Evolutionary conservation across 768 basidiomycete species (phyloP), one percentile per base, ranked within the genome.

Genomic region (Suillus placidus): DNA sequence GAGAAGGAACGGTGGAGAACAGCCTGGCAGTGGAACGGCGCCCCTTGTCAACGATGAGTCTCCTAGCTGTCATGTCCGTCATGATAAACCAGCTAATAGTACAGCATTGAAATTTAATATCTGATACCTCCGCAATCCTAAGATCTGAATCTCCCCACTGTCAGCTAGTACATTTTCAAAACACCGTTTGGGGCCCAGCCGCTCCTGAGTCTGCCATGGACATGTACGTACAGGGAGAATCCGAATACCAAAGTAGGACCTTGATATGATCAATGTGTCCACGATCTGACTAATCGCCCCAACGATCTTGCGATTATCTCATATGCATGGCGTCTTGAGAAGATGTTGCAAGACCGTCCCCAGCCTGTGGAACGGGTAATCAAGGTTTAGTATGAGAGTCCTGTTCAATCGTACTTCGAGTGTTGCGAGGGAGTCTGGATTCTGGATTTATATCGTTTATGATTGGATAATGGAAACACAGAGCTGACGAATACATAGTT

Each of bases 41-140:
- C 12, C 57, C 57, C 23, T 55, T 63, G 23, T 56, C 61, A 56
- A 57, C 40, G 66, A 55, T 49, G 71, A n/a, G 1, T 64, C 62
- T 40, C 49, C 65, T 60, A 32, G 34, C 35, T 35, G 42, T 51
- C 43, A 23, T 38, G 47, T 56, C 30, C 42, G 42, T 38, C 61
- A 51, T 32, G 26, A 26, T 26, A 26, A 26, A 26, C 26, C 26
- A 26, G 26, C 26, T 26, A 26, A 26, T 26, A 26, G 26, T 34
- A 37, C 55, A 38, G 37, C 35, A 57, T 57, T 57, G 16, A 38
- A 57, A 18, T 32, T 32, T 52, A 52, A 58, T 57, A 38, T 38
- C 16, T 58, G 55, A 35, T 56, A 35, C 55, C 20, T 55, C 34
- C 52, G 52, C 52, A 20, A 55, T 55, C 26, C 26, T 16, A 34